phyloP scores from a whole-genome alignment of 768 basidiomycete genomes.

The Calocybe cyanea region DNA sequence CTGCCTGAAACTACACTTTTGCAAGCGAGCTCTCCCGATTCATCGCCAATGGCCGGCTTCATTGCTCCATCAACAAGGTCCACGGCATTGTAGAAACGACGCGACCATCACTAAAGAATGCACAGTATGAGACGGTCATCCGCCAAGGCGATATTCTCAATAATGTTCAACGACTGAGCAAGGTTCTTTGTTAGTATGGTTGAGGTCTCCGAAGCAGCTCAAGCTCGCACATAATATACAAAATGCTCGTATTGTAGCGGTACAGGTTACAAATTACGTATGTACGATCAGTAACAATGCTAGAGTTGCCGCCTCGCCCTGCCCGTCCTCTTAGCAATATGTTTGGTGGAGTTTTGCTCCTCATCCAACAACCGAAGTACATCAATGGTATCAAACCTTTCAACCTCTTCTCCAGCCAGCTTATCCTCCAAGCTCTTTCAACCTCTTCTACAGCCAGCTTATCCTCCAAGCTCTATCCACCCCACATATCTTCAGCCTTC shows the following conservation, averaged over 20 bases:
- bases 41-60: constrained; percentile 82
- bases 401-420: constrained; percentile 47
- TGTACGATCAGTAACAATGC: too few relatives aligned
- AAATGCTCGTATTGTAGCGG: too few relatives aligned
- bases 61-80: constrained; percentile 91
- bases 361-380: constrained; percentile 38
- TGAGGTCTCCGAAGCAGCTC: too few relatives aligned
- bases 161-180: constrained; percentile 83
- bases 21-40: constrained; percentile 85
- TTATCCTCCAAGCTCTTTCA: constrained; percentile 46
- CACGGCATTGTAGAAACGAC: constrained; percentile 91
- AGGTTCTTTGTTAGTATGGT: constrained; percentile 67
- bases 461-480: constrained; percentile 46
- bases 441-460: constrained; percentile 40
- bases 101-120: constrained; percentile 61
- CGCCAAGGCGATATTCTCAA: constrained; percentile 90
- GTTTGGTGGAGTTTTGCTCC: constrained; percentile 21
- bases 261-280: too few relatives aligned
- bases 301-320: constrained; percentile 8
- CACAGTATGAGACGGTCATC: constrained; percentile 90
- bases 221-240: too few relatives aligned
- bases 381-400: constrained; percentile 47
- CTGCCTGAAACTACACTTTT: not conserved
- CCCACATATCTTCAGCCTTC: constrained; percentile 25
- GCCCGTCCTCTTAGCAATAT: constrained; percentile 6